phyloP scores from a whole-genome alignment of 2,329 filamentous ascomycete genomes.

The Talaromyces rugulosus region DNA sequence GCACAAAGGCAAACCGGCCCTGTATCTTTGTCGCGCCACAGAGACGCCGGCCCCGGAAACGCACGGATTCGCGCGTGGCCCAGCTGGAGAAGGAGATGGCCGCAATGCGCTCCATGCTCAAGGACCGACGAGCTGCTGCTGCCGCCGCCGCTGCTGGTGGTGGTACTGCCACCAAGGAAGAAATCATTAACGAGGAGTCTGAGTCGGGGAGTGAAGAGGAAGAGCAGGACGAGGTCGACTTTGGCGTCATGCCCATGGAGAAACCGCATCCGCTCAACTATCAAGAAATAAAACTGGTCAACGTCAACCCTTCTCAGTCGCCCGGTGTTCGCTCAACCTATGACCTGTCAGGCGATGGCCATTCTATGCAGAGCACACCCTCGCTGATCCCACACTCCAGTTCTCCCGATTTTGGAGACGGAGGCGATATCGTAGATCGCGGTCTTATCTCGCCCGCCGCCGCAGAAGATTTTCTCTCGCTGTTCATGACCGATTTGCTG shows the following conservation, averaged over 20 bases:
- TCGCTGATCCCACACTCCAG: conserved; percentile 19
- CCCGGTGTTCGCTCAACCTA: conserved; percentile 19
- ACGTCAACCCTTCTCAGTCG: conserved; percentile 17
- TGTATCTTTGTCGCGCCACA: conserved; percentile 35
- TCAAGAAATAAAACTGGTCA: conserved; percentile 9
- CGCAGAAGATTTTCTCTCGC: conserved; percentile 27
- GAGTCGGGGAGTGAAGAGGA: conserved; percentile 22
- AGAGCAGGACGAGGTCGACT: conserved; percentile 20
- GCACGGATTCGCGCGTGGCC: conserved; percentile 33
- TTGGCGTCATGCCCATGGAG: conserved; percentile 18
- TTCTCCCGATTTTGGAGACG: conserved; percentile 16
- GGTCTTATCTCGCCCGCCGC: conserved; percentile 28
- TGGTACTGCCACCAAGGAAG: conserved; percentile 21
- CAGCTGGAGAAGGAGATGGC: conserved; percentile 36
- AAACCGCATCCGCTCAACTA: conserved; percentile 20
- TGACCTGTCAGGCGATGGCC: conserved; percentile 17
- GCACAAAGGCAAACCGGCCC: conserved; percentile 28
- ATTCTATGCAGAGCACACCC: conserved; percentile 16
- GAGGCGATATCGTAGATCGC: conserved; percentile 28
- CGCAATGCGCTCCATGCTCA: conserved; percentile 33
- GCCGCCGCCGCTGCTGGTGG: conserved; percentile 15
- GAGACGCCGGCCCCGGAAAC: conserved; percentile 32
- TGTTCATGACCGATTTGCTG: conserved; percentile 28
- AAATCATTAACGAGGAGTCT: conserved; percentile 23
- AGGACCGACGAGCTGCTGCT: conserved; percentile 23